Base-by-base conservation (phyloP, 306 rosid genomes). In the Trifolium repens region DNA sequence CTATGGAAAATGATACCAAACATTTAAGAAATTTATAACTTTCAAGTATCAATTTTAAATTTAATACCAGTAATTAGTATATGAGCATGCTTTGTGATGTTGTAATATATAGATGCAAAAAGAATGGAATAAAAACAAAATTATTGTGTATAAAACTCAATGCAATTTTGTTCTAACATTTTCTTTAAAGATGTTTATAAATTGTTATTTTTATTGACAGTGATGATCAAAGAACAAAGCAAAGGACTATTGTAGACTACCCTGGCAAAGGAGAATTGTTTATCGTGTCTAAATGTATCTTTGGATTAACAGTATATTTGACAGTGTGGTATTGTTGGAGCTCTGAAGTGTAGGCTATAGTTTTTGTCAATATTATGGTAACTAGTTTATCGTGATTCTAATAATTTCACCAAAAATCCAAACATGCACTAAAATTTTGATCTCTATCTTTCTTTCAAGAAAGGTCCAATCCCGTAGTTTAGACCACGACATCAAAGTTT, bases 1-100 rank as follows among this genome's bases (percentile, higher is more conserved):
- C 68, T 63, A 55, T 80, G 75, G 68, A 53, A 80, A 50, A 80
- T 72, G 69, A 74, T 73, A 58, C 47, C 24, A 66, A 15, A 75
- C 69, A 58, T 74, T 75, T 50, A 71, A 74, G 68, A 62, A 54
- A 68, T 72, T 73, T 53, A 58, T 77, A 64, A 69, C 50, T 80
- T 57, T 76, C 1, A 39, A 47, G 46, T 72, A 8, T 78, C 52
- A 17, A 71, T 37, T 39, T 7, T 7, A 32, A 32, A 32, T 32
- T 67, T 77, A 35, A 77, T 74, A 73, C 67, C 46, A 68, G 47
- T 78, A 50, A 35, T 30, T 64, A 39, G 1, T 5, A 37, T 32
- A 69, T 69, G 14, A n/a, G 27, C 50, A 32, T 27, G 69, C 40
- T 27, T 73, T 78, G 26, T 43, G 37, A 50, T 50, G 57, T 15